Evolutionary conservation across 164 flowering plant species (phyloP).

Genomic region (Amborella trichopoda): DNA sequence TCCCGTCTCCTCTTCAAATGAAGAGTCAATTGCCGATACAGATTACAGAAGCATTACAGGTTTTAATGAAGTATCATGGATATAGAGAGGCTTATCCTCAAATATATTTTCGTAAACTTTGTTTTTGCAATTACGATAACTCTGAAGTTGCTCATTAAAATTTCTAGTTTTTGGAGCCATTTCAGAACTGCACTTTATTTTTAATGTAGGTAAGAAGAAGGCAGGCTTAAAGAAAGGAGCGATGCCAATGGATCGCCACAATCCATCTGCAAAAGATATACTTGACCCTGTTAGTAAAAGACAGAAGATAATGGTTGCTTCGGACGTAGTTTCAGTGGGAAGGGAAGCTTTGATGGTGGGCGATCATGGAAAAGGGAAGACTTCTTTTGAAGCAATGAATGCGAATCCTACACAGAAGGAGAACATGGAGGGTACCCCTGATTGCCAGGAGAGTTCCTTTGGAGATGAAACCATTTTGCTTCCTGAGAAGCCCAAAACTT

Average conservation of each 20-base stretch:
- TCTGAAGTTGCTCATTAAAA: no score
- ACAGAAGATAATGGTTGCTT: slow-evolving; percentile 12
- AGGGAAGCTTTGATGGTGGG: slow-evolving; percentile 4
- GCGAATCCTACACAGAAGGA: slow-evolving; percentile 9
- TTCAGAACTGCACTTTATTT: slow-evolving; percentile 5
- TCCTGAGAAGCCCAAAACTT: no score
- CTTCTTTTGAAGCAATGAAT: slow-evolving; percentile 5
- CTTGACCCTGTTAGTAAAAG: slow-evolving; percentile 14
- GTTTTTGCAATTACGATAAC: no score
- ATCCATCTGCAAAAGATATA: slow-evolving; percentile 9
- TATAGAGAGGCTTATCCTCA: slow-evolving; percentile 5
- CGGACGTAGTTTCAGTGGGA: slow-evolving; percentile 5
- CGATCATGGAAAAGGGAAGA: no score
- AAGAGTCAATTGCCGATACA: slow-evolving; percentile 8
- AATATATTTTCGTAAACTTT: no score
- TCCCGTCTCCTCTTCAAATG: slow-evolving; percentile 7
- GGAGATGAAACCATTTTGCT: slow-evolving; percentile 12
- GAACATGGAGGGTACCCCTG: slow-evolving; percentile 3
- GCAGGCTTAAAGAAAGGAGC: slow-evolving; percentile 9
- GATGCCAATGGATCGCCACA: slow-evolving; percentile 1
- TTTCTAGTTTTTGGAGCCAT: neutral
- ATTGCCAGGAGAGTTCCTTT: slow-evolving; percentile 17
- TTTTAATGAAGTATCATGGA: slow-evolving; percentile 13
- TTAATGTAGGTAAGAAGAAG: slow-evolving; percentile 16
- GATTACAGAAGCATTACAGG: slow-evolving; percentile 3